phyloP scores from a whole-genome alignment of 257 asterid genomes.

The Perilla frutescens region DNA sequence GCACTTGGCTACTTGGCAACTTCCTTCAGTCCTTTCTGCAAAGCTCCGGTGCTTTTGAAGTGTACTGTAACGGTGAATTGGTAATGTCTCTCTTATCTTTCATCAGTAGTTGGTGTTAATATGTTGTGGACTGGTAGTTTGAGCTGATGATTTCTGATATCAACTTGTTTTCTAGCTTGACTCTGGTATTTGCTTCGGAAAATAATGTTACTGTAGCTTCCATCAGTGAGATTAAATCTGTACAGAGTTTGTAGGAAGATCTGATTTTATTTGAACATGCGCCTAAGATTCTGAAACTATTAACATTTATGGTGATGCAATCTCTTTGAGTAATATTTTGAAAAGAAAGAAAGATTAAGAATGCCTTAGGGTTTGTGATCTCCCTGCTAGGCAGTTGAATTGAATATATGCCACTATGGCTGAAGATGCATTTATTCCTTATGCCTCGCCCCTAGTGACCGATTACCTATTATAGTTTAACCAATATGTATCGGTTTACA shows the following conservation, averaged over 20 bases:
- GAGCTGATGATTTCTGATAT: neutral
- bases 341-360: neutral
- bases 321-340: neutral
- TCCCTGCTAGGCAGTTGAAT: neutral
- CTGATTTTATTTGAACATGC: neutral
- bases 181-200: constrained; percentile 16
- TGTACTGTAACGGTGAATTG: constrained; percentile 78
- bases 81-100: constrained; percentile 50
- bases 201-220: neutral
- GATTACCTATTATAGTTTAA: neutral
- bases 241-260: neutral
- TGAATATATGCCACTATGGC: neutral
- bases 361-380: neutral
- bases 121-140: neutral
- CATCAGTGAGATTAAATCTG: neutral
- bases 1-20: constrained; percentile 90
- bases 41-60: constrained; percentile 94
- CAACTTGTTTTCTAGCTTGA: neutral
- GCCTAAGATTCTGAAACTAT: neutral
- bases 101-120: constrained; percentile 14
- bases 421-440: neutral
- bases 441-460: neutral
- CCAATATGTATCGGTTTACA: neutral
- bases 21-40: constrained; percentile 85
- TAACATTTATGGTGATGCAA: constrained; percentile 7